These are phyloP conservation scores for Chlorella sp. DNA, from an alignment of 139 green algal species.

Conservation along the genomic window DNA sequence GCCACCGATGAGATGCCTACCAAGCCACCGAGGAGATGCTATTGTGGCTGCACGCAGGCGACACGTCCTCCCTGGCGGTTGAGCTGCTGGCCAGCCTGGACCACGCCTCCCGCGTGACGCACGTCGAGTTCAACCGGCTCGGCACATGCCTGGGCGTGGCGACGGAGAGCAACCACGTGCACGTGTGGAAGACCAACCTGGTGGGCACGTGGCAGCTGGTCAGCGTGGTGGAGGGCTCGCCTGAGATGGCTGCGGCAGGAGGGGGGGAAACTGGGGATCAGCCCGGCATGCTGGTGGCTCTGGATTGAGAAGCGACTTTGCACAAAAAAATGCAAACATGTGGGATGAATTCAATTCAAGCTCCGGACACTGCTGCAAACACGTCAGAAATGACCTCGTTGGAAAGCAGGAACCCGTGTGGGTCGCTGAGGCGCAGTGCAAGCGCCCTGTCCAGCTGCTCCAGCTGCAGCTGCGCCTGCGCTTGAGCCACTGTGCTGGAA, in stretches of 20 bases:
- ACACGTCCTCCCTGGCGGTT: background rate
- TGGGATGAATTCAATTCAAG: too few species aligned
- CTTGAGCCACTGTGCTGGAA: too few species aligned
- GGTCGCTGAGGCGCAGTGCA: slow-evolving; percentile 72
- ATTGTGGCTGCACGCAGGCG: too few species aligned
- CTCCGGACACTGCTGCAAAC: slow-evolving; percentile 54
- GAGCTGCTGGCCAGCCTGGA: slow-evolving; percentile 18
- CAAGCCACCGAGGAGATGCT: too few species aligned
- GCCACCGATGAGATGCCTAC: too few species aligned
- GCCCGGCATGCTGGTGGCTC: too few species aligned
- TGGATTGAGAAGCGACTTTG: too few species aligned
- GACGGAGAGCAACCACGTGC: slow-evolving; percentile 17
- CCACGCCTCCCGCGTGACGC: slow-evolving; percentile 19
- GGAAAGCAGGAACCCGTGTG: slow-evolving; percentile 74
- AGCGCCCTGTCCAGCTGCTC: too few species aligned
- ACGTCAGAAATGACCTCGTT: slow-evolving; percentile 85
- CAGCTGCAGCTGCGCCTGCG: too few species aligned
- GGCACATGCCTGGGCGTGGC: slow-evolving; percentile 31
- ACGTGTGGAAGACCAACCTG: slow-evolving; percentile 28
- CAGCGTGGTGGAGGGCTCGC: background rate
- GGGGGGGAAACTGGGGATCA: too few species aligned
- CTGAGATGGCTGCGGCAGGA: too few species aligned
- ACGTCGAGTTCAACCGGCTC: slow-evolving; percentile 37
- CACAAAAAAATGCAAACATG: too few species aligned
- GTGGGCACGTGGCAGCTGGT: slow-evolving; percentile 19